Evolutionary conservation across 2,329 filamentous ascomycete species (phyloP).

Genomic region (Pseudocercospora cruenta): DNA sequence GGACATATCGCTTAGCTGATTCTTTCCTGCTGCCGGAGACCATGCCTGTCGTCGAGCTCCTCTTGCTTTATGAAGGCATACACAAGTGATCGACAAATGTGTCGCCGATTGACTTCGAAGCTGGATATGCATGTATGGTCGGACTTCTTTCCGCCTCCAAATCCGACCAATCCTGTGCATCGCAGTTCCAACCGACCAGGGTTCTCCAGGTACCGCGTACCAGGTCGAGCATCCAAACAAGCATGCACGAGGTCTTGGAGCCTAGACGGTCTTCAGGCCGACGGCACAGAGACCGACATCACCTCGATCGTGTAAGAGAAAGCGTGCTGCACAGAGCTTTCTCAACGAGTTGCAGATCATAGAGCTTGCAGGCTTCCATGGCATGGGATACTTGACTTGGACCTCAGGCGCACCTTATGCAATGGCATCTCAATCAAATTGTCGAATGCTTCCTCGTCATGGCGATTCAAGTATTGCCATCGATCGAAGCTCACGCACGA

Average conservation of each 20-base stretch:
- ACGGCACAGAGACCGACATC: background rate
- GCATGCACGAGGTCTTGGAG: background rate
- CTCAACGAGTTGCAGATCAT: background rate
- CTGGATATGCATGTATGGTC: background rate
- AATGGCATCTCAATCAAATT: background rate
- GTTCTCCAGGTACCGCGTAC: background rate
- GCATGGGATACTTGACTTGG: background rate
- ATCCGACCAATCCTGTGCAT: background rate
- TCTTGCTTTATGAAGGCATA: background rate
- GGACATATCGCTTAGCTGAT: slow-evolving; percentile 20
- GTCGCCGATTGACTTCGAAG: background rate
- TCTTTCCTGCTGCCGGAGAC: background rate
- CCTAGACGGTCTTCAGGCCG: slow-evolving; percentile 1
- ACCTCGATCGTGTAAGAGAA: slow-evolving; percentile 1
- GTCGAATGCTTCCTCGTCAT: slow-evolving; percentile 4
- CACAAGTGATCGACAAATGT: background rate
- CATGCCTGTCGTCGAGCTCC: background rate
- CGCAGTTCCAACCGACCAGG: slow-evolving; percentile 4
- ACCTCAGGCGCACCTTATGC: background rate
- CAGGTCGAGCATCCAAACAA: slow-evolving; percentile 1
- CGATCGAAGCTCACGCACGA: slow-evolving; percentile 18
- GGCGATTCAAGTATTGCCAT: slow-evolving; percentile 7
- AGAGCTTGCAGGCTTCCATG: background rate
- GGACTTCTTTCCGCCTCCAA: background rate
- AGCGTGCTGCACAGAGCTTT: background rate